Conservation (phyloP, 352 stramenopile species). For the Phytophthora fragariaefolia region DNA sequence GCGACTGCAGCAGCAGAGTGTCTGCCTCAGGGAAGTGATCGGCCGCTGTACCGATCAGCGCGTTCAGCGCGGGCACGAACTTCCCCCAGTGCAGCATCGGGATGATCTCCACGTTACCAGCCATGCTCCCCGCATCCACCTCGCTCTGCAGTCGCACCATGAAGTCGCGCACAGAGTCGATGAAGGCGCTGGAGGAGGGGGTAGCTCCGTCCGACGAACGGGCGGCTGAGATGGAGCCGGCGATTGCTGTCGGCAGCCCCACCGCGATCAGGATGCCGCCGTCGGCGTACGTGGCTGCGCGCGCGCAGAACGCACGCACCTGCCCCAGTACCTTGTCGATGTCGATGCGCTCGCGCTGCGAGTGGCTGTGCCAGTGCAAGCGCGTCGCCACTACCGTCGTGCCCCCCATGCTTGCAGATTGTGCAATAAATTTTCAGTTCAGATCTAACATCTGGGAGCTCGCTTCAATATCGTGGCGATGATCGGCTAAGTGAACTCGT, state of each 20-base stretch:
- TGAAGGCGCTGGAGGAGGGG: constrained; percentile 37
- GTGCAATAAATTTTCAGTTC: too few species aligned
- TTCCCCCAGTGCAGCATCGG: constrained; percentile 94
- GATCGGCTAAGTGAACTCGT: too few species aligned
- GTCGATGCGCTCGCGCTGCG: constrained; percentile 48
- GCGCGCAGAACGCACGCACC: constrained; percentile 56
- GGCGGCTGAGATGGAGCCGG: constrained; percentile 10
- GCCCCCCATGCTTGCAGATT: constrained; percentile 20
- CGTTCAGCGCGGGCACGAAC: constrained; percentile 96
- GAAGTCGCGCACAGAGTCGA: constrained; percentile 49
- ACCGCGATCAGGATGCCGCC: constrained; percentile 65
- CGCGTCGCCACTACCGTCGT: constrained; percentile 61
- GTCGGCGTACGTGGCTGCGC: constrained; percentile 55
- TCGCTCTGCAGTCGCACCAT: constrained; percentile 43
- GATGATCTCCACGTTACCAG: constrained; percentile 71
- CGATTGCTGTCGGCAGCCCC: constrained; percentile 34
- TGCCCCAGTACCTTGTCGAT: constrained; percentile 52
- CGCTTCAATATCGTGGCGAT: too few species aligned
- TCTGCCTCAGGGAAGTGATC: constrained; percentile 55
- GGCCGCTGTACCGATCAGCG: constrained; percentile 80
- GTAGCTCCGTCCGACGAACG: constrained; percentile 7
- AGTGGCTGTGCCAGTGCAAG: constrained; percentile 78
- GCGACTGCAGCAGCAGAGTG: constrained; percentile 90
- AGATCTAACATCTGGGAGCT: constrained; percentile 22
- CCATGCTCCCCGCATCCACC: constrained; percentile 16